Base-by-base conservation (phyloP, 352 stramenopile species). In the Phytophthora brassicae region DNA sequence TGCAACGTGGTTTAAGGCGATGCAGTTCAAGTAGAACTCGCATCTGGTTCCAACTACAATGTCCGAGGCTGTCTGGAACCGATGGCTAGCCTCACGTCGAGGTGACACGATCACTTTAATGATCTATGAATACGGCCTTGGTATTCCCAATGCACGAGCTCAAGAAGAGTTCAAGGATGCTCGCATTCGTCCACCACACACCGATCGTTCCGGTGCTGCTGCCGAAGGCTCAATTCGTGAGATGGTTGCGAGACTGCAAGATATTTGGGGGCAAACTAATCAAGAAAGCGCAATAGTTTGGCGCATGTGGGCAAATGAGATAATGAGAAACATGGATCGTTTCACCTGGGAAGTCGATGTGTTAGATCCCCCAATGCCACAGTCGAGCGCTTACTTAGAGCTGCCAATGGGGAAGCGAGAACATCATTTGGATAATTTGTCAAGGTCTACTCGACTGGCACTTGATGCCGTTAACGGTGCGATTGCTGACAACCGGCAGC, bases 61-160 rank as follows among this genome's bases (percentile, higher is more conserved):
- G 44, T 24, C 42, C 5, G 43, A 62, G 33, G 16, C 47, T 35
- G 45, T 17, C 6, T 62, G 44, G 33, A 62, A 62, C 23, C 42
- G 23, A 6, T 54, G 31, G 33, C 6, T 55, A 22, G 31, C 7
- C 8, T 47, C 54, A 6, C 9, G 23, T 4, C 43, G 54, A 8
- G 54, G 33, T 6, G 33, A 55, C 3, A 48, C 44, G 14, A 35
- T 62, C 19, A 54, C 36, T 9, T 17, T 62, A 24, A 13, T 62
- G 5, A 41, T 62, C 14, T 62, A 62, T 24, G 54, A 54, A 36
- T 62, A 62, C 22, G 54, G 54, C 5, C 23, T 55, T n/a, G 22
- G 43, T 1, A 55, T 62, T 26, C 24, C 33, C 0, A 62, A 62
- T 29, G 54, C 54, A 5, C 19, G 45, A 7, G 33, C 12, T 24